Conservation (phyloP, 2,329 filamentous ascomycete species). For the Neurospora sp. region DNA sequence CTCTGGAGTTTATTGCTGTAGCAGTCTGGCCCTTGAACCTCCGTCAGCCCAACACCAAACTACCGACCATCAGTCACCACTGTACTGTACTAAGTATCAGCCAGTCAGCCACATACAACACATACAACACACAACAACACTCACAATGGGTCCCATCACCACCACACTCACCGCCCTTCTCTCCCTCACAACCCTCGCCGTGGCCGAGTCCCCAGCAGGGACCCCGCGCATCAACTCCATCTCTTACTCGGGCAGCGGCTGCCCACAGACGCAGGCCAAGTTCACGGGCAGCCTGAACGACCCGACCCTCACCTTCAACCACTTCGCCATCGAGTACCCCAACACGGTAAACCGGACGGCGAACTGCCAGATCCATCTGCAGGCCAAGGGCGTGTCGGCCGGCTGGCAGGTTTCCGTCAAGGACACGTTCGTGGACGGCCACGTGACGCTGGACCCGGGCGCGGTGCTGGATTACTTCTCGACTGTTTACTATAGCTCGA, state of each 20-base stretch:
- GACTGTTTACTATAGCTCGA: slow-evolving; percentile 27
- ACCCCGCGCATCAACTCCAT: slow-evolving; percentile 23
- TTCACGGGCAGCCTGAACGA: slow-evolving; percentile 22
- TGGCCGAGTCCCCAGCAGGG: slow-evolving; percentile 16
- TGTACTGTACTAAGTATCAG: neutral
- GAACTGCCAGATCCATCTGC: slow-evolving; percentile 29
- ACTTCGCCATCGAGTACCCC: slow-evolving; percentile 19
- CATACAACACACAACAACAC: neutral
- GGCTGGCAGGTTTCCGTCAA: slow-evolving; percentile 30
- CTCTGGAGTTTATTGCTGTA: too few relatives aligned
- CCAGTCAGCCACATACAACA: neutral
- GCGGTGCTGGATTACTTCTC: slow-evolving; percentile 25
- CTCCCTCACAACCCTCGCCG: slow-evolving; percentile 10
- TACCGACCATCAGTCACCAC: neutral
- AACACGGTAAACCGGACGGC: slow-evolving; percentile 18
- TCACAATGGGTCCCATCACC: slow-evolving; percentile 14
- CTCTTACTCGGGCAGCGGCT: slow-evolving; percentile 28
- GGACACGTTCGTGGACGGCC: slow-evolving; percentile 24
- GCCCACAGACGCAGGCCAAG: slow-evolving; percentile 22
- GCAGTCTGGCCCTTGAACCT: neutral
- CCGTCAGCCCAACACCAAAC: neutral
- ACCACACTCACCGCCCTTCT: slow-evolving; percentile 12
- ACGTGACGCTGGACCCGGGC: slow-evolving; percentile 23
- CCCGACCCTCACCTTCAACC: slow-evolving; percentile 16
- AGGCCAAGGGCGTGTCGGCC: slow-evolving; percentile 19